Base-by-base conservation (phyloP, 2,329 filamentous ascomycete species). In the Anthostomella pinea region DNA sequence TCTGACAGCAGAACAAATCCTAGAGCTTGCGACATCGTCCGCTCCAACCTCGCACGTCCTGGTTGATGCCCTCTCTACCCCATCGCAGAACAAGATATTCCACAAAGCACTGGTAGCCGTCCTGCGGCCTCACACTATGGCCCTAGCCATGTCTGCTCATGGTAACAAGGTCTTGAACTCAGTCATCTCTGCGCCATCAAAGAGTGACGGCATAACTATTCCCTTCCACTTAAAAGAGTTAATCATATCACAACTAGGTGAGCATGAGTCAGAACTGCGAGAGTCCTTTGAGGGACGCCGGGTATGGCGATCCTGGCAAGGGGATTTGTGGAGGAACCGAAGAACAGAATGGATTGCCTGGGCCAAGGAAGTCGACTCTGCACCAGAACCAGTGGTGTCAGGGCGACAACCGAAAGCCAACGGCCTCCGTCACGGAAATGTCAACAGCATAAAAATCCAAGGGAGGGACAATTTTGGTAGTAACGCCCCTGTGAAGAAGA, bases 21-120 rank as follows among this genome's bases (percentile, higher is more conserved):
- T 87, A 20, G 68, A 72, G 24, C 77, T 97, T 35, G 81, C 87
- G 17, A 83, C 65, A 2, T 60, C 66, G 0, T 74, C 73, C 2
- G 60, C 66, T 28, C 64, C 72, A 3, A 73, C 73, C 63, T 73
- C 35, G 58, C 67, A 60, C 6, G 62, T 80, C 24, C 58, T 80
- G 29, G 62, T 66, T n/a, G 68, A 70, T 6, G 73, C 75, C 3
- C 62, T 80, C 13, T 50, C 64, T 20, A 68, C 66, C 0, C 65
- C 71, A 1, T 68, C 72, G 0, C 55, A 68, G 35, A 70, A 70
- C 48, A 69, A 73, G 6, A 56, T 66, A 24, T 77, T 79, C 57
- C 75, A 79, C 62, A 79, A 79, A 51, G 57, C 66, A 23, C 62
- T 79, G 13, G 71, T 74, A 8, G 64, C 65, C n/a, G 53, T 60